These are phyloP conservation scores for Quercus tomentella DNA, from an alignment of 331 rosid genomes.

Conservation along the genomic window DNA sequence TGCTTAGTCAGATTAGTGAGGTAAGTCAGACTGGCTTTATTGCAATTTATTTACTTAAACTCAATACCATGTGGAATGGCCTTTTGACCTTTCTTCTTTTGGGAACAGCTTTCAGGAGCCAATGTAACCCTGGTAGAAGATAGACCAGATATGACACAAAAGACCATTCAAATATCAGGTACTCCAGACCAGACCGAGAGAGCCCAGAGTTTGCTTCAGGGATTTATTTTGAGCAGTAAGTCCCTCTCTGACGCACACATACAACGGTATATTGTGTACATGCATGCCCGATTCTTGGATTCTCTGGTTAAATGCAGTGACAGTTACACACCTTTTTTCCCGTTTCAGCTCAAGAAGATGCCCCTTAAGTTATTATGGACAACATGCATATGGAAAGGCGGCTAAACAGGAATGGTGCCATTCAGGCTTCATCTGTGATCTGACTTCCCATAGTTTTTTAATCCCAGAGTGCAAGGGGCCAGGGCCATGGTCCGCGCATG, in stretches of 20 bases:
- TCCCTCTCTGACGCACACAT: neutral
- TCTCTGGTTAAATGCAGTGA: slow-evolving; percentile 6
- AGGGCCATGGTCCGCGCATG: slow-evolving; percentile 21
- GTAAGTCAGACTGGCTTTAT: slow-evolving; percentile 36
- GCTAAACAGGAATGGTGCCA: slow-evolving; percentile 8
- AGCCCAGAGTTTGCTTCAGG: slow-evolving; percentile 98
- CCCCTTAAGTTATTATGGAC: slow-evolving; percentile 31
- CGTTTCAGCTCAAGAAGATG: slow-evolving; percentile 75
- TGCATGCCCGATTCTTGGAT: slow-evolving; percentile 6
- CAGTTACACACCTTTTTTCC: neutral
- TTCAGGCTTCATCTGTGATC: neutral
- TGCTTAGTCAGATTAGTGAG: slow-evolving; percentile 96
- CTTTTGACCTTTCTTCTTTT: slow-evolving; percentile 15
- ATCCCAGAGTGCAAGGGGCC: slow-evolving; percentile 16
- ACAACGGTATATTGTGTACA: neutral
- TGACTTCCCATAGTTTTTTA: neutral
- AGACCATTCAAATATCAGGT: slow-evolving; percentile 88
- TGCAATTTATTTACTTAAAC: slow-evolving; percentile 7
- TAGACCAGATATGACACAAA: slow-evolving; percentile 67
- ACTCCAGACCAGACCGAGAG: slow-evolving; percentile 97
- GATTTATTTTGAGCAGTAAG: slow-evolving; percentile 96
- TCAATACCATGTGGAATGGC: neutral
- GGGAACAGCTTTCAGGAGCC: slow-evolving; percentile 89
- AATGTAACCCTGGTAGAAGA: slow-evolving; percentile 84
- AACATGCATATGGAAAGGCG: slow-evolving; percentile 7